These are phyloP conservation scores for Arctium minus DNA, from an alignment of 129 eudicot species.

Conservation along the genomic window DNA sequence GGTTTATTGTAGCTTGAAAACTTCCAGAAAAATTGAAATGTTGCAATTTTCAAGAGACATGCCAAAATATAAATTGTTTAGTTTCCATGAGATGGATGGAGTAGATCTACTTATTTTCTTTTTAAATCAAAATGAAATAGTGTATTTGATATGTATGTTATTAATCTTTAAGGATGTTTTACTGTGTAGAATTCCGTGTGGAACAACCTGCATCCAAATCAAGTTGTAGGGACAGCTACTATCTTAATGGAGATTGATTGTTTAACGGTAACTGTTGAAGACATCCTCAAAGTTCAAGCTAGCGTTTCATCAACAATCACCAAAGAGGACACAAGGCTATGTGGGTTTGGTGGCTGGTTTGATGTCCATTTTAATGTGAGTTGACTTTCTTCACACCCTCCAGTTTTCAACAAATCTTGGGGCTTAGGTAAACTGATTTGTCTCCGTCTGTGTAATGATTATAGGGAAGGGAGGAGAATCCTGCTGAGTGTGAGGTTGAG, in stretches of 20 bases:
- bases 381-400: neutral
- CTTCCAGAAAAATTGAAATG: no score
- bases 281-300: constrained; percentile 55
- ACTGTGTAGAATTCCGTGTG: constrained; percentile 74
- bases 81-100: no score
- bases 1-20: no score
- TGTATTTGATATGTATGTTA: neutral
- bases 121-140: neutral
- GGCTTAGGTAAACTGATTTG: neutral
- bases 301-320: constrained; percentile 51
- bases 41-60: no score
- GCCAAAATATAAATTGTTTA: no score
- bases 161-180: neutral
- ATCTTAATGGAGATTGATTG: constrained; percentile 83
- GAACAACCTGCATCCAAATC: constrained; percentile 92
- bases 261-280: constrained; percentile 71
- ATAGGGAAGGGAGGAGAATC: constrained; percentile 72
- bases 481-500: constrained; percentile 71
- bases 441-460: neutral
- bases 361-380: constrained; percentile 97
- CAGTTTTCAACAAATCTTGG: neutral
- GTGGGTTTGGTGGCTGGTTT: constrained; percentile 97
- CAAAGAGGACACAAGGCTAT: constrained; percentile 56
- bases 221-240: constrained; percentile 77
- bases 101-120: neutral